Evolutionary conservation across 805 yeast genomes (phyloP), one percentile per base, ranked within the genome.

Genomic region (Saturnispora diversa): DNA sequence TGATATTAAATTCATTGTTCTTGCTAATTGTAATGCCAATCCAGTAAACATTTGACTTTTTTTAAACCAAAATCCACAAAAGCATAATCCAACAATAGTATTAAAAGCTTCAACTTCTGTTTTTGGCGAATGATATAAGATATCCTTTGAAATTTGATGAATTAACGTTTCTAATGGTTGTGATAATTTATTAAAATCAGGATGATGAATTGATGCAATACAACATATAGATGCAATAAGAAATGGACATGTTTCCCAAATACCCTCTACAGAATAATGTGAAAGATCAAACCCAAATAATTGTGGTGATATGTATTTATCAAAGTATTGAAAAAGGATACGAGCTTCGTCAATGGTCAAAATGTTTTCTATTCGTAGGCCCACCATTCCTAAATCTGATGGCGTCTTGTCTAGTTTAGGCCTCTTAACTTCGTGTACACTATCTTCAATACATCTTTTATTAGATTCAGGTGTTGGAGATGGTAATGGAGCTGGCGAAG

Each of bases 61-160:
- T 16, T 79, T 71, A 35, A 79, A 66, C 85, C 85, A 80, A 50
- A 79, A 75, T 35, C 83, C 79, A 47, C 82, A 77, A 20, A 79
- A 68, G 31, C 79, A 70, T 28, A 80, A 61, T 0, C 81, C 83
- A 16, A 78, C 62, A n/a, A 78, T 73, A 0, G 78, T 73, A 52
- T 77, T 71, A 53, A 74, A 74, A 1, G 74, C 74, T 38, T 75
- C 77, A 1, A 55, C 45, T 45, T 71, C 77, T 23, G 59, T 63
- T 4, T 55, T 54, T 13, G 65, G 65, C 2, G 64, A 64, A 52
- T 64, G 25, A 44, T 47, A 35, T 56, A 66, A 35, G 50, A 64
- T 39, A 21, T 50, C 53, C 41, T 58, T 52, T 13, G 61, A 52
- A 22, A 59, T 42, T 9, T 40, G 37, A 32, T 60, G 61, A 8